phyloP scores from a whole-genome alignment of 2,329 filamentous ascomycete genomes.

The Aspergillaceae sp. region DNA sequence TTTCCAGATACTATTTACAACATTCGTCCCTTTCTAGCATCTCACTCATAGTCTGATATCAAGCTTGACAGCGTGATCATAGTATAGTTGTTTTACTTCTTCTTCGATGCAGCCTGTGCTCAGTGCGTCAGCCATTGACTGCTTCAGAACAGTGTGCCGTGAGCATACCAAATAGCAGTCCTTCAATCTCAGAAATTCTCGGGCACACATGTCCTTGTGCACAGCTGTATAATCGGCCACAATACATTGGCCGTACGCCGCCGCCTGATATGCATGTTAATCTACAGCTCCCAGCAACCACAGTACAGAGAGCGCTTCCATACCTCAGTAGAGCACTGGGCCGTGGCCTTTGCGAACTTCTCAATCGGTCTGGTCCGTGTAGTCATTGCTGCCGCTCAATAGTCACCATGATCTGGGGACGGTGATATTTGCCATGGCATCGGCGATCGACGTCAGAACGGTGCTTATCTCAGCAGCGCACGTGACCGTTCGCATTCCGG shows the following conservation, averaged over 20 bases:
- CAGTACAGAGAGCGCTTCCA: constrained; percentile 1
- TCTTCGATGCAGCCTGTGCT: constrained; percentile 45
- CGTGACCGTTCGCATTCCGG: constrained; percentile 6
- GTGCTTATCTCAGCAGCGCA: constrained; percentile 1
- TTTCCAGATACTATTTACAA: too few species aligned
- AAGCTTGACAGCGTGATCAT: too few species aligned
- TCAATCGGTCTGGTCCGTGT: constrained; percentile 54
- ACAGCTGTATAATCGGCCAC: constrained; percentile 82
- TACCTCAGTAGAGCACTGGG: constrained; percentile 60
- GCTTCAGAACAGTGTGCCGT: constrained; percentile 1
- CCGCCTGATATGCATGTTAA: constrained; percentile 49
- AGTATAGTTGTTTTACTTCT: constrained; percentile 11
- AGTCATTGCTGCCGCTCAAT: neutral
- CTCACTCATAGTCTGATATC: too few species aligned
- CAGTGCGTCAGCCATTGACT: constrained; percentile 1
- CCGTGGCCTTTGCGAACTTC: constrained; percentile 57
- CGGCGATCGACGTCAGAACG: neutral
- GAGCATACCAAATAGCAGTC: constrained; percentile 71
- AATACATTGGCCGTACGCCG: constrained; percentile 84
- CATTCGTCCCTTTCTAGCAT: too few species aligned
- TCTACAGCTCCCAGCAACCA: neutral
- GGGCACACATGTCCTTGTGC: constrained; percentile 79
- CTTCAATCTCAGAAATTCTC: constrained; percentile 77
- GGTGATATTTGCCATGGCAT: too few species aligned
- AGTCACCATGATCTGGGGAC: neutral